Evolutionary conservation across 257 asterid species (phyloP), one percentile per base, ranked within the genome.

Genomic region (Plantago major): DNA sequence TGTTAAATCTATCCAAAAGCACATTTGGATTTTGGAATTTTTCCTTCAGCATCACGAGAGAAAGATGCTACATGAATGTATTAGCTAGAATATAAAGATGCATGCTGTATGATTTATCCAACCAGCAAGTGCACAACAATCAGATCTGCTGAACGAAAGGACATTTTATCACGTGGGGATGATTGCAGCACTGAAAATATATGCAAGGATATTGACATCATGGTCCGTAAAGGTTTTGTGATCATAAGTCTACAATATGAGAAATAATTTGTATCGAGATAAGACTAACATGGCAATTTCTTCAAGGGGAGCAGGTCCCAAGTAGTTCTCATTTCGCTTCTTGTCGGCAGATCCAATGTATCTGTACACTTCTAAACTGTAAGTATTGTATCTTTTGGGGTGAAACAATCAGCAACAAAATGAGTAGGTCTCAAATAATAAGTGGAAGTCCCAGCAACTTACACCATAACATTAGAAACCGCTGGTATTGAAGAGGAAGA

Each of bases 291-390:
- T 71, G 70, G 99, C 99, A 46, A 89, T 83, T 49, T 92, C 96
- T 75, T 84, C 79, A 38, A 88, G 77, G 3, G 97, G 76, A 62
- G 96, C 94, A 69, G 93, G 85, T 62, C 99, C 99, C 78, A 92
- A 71, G 71, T 92, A 92, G 79, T 92, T 89, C 71, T 62, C 58
- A 74, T 92, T 92, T 33, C 60, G 60, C 69, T 78, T 86, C 83
- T 75, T 86, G 84, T 92, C 95, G 44, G 93, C 76, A 70, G 97
- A 81, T 42, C 86, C 97, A 67, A 92, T 75, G 74, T 86, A 89
- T 67, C 99, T 89, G 79, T 60, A 73, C 47, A 66, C 42, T 28
- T 62, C 8, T 40, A 46, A 62, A 67, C 40, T n/a, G 44, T 65
- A 38, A 72, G 71, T 22, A 4, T 5, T 33, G 40, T 33, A 33